These are phyloP conservation scores for Wickerhamomyces ciferrii DNA, from an alignment of 805 yeast genomes.

Conservation along the genomic window DNA sequence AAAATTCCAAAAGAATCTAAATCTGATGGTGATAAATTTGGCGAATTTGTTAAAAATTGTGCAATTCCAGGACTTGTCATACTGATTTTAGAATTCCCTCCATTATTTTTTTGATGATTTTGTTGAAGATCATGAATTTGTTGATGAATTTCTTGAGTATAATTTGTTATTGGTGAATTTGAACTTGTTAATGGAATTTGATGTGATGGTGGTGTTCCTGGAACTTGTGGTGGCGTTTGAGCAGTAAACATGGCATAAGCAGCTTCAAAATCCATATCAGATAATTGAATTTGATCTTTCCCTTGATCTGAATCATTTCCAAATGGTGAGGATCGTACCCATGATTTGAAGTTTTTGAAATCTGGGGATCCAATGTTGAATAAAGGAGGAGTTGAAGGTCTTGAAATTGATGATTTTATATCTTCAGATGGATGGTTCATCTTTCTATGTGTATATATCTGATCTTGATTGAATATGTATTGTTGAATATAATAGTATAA, in stretches of 20 bases:
- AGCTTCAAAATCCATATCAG: conserved; percentile 23
- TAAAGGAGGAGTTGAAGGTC: conserved; percentile 10
- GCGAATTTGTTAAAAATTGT: background rate
- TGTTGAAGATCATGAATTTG: background rate
- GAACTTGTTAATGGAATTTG: background rate
- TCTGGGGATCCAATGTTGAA: conserved; percentile 10
- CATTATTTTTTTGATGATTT: background rate
- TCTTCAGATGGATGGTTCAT: background rate
- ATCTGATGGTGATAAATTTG: conserved; percentile 1
- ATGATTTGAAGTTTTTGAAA: conserved; percentile 1
- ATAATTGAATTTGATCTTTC: conserved; percentile 4
- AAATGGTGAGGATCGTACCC: conserved; percentile 1
- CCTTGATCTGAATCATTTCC: background rate
- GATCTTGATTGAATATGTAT: too few species aligned
- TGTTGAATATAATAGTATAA: background rate
- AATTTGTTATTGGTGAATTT: background rate
- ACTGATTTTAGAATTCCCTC: background rate
- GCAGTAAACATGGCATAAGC: conserved; percentile 22
- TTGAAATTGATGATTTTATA: background rate
- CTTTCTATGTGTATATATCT: too few species aligned
- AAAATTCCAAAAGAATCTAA: conserved; percentile 13
- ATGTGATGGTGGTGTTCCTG: conserved; percentile 1
- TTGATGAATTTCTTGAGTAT: background rate
- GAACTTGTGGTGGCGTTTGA: background rate
- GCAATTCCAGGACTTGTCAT: background rate